These are phyloP conservation scores for Cystobasidium tubakii DNA, from an alignment of 768 basidiomycete species.

Conservation along the genomic window DNA sequence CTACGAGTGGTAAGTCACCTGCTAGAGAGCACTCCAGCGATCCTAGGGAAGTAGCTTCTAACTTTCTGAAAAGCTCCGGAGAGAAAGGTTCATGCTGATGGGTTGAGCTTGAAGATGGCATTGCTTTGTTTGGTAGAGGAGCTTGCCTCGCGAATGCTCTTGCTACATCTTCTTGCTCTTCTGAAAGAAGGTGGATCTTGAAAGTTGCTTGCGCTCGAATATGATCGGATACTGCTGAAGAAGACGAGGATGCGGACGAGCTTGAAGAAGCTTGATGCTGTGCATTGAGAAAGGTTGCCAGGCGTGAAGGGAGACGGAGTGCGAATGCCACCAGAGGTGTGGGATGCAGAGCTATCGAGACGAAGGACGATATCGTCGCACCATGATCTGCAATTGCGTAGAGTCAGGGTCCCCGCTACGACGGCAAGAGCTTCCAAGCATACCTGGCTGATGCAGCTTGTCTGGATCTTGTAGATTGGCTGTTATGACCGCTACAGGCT, in stretches of 20 bases:
- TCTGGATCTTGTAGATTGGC: conserved; percentile 18
- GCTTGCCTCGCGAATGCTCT: conserved; percentile 30
- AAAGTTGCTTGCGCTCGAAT: background rate
- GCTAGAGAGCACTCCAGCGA: conserved; percentile 14
- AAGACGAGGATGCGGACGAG: background rate
- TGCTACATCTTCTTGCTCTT: conserved; percentile 21
- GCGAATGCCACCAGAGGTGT: conserved; percentile 33
- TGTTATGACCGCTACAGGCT: conserved; percentile 36
- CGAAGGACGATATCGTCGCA: conserved; percentile 32
- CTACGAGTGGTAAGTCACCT: conserved; percentile 14
- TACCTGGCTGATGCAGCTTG: conserved; percentile 9
- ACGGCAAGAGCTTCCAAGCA: too few relatives aligned
- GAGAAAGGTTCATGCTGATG: background rate
- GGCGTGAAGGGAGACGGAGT: conserved; percentile 26
- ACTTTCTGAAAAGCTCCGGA: background rate
- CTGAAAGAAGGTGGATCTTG: conserved; percentile 29
- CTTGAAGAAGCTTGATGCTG: background rate
- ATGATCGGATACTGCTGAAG: background rate
- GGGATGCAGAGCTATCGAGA: conserved; percentile 31
- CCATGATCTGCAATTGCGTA: conserved; percentile 35
- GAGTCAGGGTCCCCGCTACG: too few relatives aligned
- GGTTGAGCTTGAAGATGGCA: background rate
- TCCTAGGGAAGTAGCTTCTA: conserved; percentile 12
- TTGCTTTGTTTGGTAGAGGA: conserved; percentile 14
- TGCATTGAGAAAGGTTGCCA: conserved; percentile 12